phyloP scores from a whole-genome alignment of 148 eudicot species.

The Vaccinium corymbosum region DNA sequence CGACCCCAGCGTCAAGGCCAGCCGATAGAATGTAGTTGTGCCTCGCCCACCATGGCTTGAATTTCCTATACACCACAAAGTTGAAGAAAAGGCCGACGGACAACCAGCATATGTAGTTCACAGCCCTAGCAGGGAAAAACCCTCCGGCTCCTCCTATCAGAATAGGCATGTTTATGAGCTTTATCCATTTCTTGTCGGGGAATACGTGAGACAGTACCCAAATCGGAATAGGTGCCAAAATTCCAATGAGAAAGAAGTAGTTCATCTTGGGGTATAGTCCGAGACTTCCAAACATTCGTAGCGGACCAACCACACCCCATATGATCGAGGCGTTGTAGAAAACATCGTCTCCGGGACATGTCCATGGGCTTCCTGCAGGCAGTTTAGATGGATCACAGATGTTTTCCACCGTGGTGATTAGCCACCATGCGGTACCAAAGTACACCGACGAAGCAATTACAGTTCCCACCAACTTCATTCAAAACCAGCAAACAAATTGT shows the following conservation, averaged over 20 bases:
- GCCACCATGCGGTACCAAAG: constrained; percentile 51
- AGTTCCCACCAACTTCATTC: constrained; percentile 39
- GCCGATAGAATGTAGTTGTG: constrained; percentile 40
- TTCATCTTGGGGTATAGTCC: constrained; percentile 35
- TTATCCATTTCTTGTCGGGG: constrained; percentile 41
- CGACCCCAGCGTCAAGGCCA: constrained; percentile 38
- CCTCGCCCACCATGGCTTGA: constrained; percentile 37
- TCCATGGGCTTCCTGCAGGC: constrained; percentile 51
- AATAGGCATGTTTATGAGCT: constrained; percentile 38
- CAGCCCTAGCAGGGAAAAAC: constrained; percentile 39
- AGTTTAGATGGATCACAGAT: constrained; percentile 29
- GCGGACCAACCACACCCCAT: constrained; percentile 54
- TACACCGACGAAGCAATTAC: constrained; percentile 37
- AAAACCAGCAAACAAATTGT: not conserved
- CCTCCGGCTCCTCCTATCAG: constrained; percentile 28
- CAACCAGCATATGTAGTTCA: constrained; percentile 36
- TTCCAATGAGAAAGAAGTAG: constrained; percentile 42
- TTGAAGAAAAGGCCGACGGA: constrained; percentile 35
- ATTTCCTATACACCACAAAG: constrained; percentile 27
- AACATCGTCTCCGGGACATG: constrained; percentile 50
- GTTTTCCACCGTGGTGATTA: constrained; percentile 29
- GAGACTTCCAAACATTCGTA: constrained; percentile 37
- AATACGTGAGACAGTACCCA: constrained; percentile 30
- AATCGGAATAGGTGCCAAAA: constrained; percentile 32
- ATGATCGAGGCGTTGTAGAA: constrained; percentile 51